A percentile compares a stretch with the other conserved stretches of the same genome.
Evolutionary conservation across 148 eudicot species (phyloP).

Genomic region (Chenopodium formosanum): DNA sequence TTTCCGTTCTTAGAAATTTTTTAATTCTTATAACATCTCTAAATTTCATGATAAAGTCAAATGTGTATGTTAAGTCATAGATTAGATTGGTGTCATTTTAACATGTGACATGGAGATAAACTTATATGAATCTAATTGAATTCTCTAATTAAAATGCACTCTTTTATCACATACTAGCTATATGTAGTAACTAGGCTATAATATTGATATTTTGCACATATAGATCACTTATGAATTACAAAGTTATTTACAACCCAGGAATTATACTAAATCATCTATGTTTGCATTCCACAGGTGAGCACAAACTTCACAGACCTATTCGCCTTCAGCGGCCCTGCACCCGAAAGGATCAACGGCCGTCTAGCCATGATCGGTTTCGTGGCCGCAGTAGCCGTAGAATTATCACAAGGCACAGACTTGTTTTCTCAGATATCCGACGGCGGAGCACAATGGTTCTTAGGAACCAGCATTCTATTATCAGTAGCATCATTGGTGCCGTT

Average conservation of each 20-base stretch:
- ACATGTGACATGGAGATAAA: no score
- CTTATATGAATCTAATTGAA: no score
- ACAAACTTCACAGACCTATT: constrained; percentile 62
- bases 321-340: constrained; percentile 83
- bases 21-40: no score
- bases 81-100: no score
- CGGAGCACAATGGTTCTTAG: constrained; percentile 67
- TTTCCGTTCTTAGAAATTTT: no score
- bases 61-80: no score
- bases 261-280: background rate
- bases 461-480: constrained; percentile 51
- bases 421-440: constrained; percentile 64
- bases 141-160: no score
- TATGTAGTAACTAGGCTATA: no score
- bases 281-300: constrained; percentile 39
- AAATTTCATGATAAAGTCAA: no score
- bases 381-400: constrained; percentile 67
- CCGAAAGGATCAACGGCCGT: constrained; percentile 89
- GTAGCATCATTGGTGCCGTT: constrained; percentile 63
- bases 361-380: constrained; percentile 87
- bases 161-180: no score
- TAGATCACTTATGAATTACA: background rate
- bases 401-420: constrained; percentile 58
- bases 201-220: background rate
- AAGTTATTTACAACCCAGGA: no score